These are phyloP conservation scores for Gynochthodes officinalis DNA, from an alignment of 257 asterid species.

Conservation along the genomic window DNA sequence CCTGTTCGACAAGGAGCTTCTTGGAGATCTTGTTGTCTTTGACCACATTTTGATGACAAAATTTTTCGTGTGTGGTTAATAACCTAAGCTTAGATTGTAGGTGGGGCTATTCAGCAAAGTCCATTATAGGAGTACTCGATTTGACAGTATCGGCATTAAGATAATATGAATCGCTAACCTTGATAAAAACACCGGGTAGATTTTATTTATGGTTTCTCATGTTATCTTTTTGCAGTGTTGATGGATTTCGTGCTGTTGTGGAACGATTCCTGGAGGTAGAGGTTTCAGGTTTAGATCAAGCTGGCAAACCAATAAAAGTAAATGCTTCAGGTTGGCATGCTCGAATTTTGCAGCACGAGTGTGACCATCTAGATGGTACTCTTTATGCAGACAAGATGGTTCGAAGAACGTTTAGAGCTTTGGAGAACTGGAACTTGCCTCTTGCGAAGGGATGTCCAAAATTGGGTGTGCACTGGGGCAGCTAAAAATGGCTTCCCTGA, in stretches of 20 bases:
- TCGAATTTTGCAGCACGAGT: constrained; percentile 87
- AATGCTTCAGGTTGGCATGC: constrained; percentile 98
- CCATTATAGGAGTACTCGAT: neutral
- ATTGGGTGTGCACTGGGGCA: constrained; percentile 36
- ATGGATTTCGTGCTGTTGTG: constrained; percentile 82
- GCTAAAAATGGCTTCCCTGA: neutral
- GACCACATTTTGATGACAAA: neutral
- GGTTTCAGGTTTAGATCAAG: constrained; percentile 66
- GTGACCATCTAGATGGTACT: constrained; percentile 83
- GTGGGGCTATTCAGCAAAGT: too few relatives aligned
- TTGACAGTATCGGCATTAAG: neutral
- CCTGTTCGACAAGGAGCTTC: neutral
- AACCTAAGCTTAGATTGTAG: neutral
- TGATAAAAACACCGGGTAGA: neutral
- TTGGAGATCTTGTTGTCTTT: neutral
- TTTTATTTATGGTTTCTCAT: neutral
- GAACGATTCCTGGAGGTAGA: constrained; percentile 77
- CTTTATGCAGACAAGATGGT: constrained; percentile 84
- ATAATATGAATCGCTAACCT: neutral
- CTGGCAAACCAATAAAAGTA: constrained; percentile 62
- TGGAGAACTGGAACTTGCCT: constrained; percentile 67
- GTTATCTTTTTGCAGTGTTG: constrained; percentile 45
- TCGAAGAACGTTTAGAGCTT: constrained; percentile 73
- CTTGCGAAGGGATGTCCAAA: constrained; percentile 75
- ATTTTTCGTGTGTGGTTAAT: neutral